A percentile compares a stretch with the other conserved stretches of the same genome.
Conservation (phyloP, 1,139 yeast species). For the Wickerhamomyces sp. region DNA sequence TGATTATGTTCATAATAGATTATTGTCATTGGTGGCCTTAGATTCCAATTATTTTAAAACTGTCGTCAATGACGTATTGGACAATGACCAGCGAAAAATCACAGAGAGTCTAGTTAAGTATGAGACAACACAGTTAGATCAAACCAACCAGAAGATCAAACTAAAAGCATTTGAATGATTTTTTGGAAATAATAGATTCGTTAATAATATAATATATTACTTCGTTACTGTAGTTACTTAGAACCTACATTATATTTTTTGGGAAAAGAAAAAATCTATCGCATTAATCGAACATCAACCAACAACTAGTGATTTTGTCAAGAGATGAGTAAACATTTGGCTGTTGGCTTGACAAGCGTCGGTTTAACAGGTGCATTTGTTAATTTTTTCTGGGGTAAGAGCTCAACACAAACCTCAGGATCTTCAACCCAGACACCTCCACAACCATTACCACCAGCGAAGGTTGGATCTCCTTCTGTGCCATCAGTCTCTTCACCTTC, state of each 20-base stretch:
- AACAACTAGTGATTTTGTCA: not conserved
- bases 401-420: slow-evolving; percentile 8
- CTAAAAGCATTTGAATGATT: slow-evolving; percentile 19
- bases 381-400: slow-evolving; percentile 23
- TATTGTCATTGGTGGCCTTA: slow-evolving; percentile 46
- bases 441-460: slow-evolving; percentile 2
- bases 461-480: slow-evolving; percentile 1
- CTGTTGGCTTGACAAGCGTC: slow-evolving; percentile 18
- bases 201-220: not conserved
- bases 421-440: slow-evolving; percentile 6
- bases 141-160: slow-evolving; percentile 11
- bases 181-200: not conserved
- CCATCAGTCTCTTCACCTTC: slow-evolving; percentile 7
- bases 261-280: not conserved
- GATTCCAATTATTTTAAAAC: slow-evolving; percentile 51
- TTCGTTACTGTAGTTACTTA: not conserved
- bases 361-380: slow-evolving; percentile 20
- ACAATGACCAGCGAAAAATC: slow-evolving; percentile 33
- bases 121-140: not conserved
- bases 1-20: slow-evolving; percentile 45
- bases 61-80: slow-evolving; percentile 38
- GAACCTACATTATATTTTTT: no score
- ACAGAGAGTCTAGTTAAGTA: slow-evolving; percentile 40
- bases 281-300: not conserved
- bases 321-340: slow-evolving; percentile 17